Evolutionary conservation across 108 stramenopile species (phyloP).

Genomic region (Pseudonitzschia multistriata): DNA sequence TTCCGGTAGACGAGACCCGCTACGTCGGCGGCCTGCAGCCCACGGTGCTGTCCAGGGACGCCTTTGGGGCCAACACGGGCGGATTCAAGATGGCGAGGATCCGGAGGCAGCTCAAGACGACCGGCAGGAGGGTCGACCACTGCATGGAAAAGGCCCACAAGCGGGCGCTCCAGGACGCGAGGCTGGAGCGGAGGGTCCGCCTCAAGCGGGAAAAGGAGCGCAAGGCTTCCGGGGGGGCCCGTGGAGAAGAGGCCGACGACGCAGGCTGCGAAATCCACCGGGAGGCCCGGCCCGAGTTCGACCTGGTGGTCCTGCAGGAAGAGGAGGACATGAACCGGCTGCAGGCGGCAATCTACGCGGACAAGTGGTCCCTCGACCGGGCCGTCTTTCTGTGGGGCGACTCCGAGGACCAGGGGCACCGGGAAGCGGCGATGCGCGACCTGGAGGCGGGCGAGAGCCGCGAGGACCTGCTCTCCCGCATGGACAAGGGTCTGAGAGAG

Average conservation of each 20-base stretch:
- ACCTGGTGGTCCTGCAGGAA: constrained; percentile 43
- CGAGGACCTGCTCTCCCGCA: constrained; percentile 23
- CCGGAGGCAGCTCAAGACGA: constrained; percentile 37
- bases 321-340: constrained; percentile 38
- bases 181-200: constrained; percentile 31
- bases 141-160: constrained; percentile 47
- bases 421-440: neutral
- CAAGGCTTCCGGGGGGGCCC: neutral
- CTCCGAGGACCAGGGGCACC: neutral
- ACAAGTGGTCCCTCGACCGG: constrained; percentile 61
- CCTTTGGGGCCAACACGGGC: constrained; percentile 33
- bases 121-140: constrained; percentile 41
- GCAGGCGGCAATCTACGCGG: constrained; percentile 35
- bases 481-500: constrained; percentile 36
- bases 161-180: constrained; percentile 34
- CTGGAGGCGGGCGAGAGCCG: constrained; percentile 25
- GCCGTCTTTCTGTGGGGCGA: constrained; percentile 48
- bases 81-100: constrained; percentile 22
- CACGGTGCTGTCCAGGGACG: constrained; percentile 41
- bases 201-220: constrained; percentile 14
- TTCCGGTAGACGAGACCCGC: constrained; percentile 46
- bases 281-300: constrained; percentile 41
- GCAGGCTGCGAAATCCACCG: neutral
- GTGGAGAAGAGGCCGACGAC: constrained; percentile 17
- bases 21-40: constrained; percentile 64